These are phyloP conservation scores for Gaultheria prostrata DNA, from an alignment of 148 eudicot species.

Conservation along the genomic window DNA sequence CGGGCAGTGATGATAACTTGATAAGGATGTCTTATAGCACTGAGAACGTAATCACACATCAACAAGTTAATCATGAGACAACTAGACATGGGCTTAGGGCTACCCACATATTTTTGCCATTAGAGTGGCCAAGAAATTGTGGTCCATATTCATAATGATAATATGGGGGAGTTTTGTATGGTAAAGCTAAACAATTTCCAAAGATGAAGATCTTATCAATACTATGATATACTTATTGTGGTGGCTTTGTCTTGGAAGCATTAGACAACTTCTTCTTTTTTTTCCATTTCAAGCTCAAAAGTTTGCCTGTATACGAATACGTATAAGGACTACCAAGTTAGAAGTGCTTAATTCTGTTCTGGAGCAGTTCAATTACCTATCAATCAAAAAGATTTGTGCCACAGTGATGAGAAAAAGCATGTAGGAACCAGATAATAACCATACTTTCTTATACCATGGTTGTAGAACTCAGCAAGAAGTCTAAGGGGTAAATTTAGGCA, in stretches of 20 bases:
- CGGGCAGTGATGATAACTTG: neutral
- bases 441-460: neutral
- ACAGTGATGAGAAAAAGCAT: neutral
- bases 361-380: neutral
- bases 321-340: neutral
- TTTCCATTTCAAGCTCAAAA: neutral
- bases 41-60: neutral
- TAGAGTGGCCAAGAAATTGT: neutral
- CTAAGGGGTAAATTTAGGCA: neutral
- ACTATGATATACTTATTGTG: neutral
- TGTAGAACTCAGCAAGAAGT: neutral
- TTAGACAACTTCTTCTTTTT: neutral
- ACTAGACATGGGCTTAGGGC: neutral
- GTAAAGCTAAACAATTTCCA: neutral
- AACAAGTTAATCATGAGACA: neutral
- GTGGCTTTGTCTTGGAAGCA: neutral
- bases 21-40: neutral
- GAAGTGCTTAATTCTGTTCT: neutral
- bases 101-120: neutral
- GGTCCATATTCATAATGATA: neutral
- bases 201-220: neutral
- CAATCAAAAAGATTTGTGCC: neutral
- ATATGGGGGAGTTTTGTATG: neutral
- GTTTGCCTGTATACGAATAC: neutral
- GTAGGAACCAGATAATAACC: neutral